Evolutionary conservation across 805 yeast species (phyloP), one percentile per base, ranked within the genome.

Genomic region (Blastobotrys terrestris): DNA sequence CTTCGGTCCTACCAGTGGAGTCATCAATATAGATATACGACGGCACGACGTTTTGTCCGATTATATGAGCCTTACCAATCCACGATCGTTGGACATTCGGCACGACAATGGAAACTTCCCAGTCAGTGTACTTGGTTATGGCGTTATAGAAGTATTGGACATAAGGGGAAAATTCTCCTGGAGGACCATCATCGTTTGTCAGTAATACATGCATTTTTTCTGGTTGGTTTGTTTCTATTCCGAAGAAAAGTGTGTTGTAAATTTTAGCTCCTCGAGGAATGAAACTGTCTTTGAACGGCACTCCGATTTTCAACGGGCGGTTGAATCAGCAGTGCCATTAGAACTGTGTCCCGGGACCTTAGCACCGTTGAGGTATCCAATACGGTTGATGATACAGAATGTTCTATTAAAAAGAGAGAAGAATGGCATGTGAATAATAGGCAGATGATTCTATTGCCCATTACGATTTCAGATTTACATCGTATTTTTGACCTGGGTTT

Each of bases 131-230:
- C 43, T 73, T 65, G 45, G 66, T 65, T 46, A 91, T 74, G 47
- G 87, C 86, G 56, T 85, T 85, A 3, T 88, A 90, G 39, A 94
- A 76, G 60, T 80, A 85, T 63, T 87, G 85, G 53, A 94, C 77
- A 69, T 91, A 94, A 1, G 97, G 97, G 48, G 97, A 89, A 6
- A 81, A 74, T 57, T 81, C 87, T 60, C 85, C 81, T 56, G 94
- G 84, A 0, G 98, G 98, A 40, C 99, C 99, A 65, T 92, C 99
- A 68, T 92, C 99, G 68, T 92, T 92, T 8, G 97, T 92, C 43
- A 94, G 44, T 3, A 19, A 16, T 8, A 41, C 44, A 19, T 41
- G 44, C 44, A 41, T 41, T 16, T 41, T 41, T n/a, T 16, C 15
- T 11, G 35, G 35, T 22, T 41, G 16, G 44, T 41, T 11, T 39